These are phyloP conservation scores for Exophiala bonariae DNA, from an alignment of 2,329 filamentous ascomycete genomes.

Conservation along the genomic window DNA sequence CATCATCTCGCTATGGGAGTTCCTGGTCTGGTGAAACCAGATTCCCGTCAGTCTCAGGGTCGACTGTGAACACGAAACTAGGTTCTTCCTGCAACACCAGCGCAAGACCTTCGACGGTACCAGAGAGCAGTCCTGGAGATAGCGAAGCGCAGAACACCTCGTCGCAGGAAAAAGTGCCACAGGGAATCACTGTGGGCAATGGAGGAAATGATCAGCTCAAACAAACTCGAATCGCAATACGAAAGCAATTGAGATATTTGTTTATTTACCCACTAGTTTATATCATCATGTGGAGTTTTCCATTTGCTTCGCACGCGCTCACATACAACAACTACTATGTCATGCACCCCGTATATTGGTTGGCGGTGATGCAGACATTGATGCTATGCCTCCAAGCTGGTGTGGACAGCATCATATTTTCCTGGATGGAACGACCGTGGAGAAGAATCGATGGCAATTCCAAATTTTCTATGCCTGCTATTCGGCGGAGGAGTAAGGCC, in stretches of 20 bases:
- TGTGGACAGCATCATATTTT: slow-evolving; percentile 69
- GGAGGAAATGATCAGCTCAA: slow-evolving; percentile 24
- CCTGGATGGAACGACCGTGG: slow-evolving; percentile 71
- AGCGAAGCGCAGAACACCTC: neutral
- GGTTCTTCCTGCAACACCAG: neutral
- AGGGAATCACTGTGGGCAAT: neutral
- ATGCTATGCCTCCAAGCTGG: slow-evolving; percentile 66
- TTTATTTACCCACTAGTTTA: slow-evolving; percentile 78
- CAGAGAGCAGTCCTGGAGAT: neutral
- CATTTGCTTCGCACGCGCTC: slow-evolving; percentile 65
- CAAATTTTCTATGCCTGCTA: slow-evolving; percentile 13
- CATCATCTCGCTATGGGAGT: slow-evolving; percentile 8
- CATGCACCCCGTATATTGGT: slow-evolving; percentile 54
- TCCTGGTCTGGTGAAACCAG: slow-evolving; percentile 20
- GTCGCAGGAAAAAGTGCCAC: neutral
- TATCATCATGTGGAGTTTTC: slow-evolving; percentile 69
- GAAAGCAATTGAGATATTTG: slow-evolving; percentile 67
- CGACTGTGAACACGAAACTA: neutral
- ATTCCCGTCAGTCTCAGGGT: slow-evolving; percentile 1
- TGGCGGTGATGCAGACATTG: slow-evolving; percentile 57
- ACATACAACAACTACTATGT: slow-evolving; percentile 57
- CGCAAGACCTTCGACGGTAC: neutral
- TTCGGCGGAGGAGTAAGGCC: slow-evolving; percentile 4
- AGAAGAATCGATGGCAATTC: slow-evolving; percentile 15
- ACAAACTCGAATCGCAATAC: slow-evolving; percentile 57